These are phyloP conservation scores for Cladosporium halotolerans DNA, from an alignment of 2,329 filamentous ascomycete genomes.

Conservation along the genomic window DNA sequence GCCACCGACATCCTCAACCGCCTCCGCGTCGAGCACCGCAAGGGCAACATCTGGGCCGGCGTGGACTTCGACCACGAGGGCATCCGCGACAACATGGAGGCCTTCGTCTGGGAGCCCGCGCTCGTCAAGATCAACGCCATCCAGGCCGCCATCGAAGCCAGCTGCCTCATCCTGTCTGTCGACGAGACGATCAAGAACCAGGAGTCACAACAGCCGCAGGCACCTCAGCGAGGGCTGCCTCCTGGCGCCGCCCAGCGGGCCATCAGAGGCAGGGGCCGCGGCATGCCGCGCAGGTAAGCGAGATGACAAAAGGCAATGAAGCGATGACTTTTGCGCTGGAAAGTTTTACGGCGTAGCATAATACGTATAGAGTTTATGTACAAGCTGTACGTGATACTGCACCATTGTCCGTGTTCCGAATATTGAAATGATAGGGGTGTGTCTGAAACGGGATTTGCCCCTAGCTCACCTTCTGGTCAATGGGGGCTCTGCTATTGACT, in stretches of 20 bases:
- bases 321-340: background rate
- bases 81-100: constrained; percentile 87
- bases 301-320: background rate
- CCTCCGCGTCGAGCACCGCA: constrained; percentile 90
- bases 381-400: constrained; percentile 3
- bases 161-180: constrained; percentile 89
- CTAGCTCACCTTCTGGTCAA: too few relatives aligned
- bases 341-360: constrained; percentile 2
- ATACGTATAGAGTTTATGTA: constrained; percentile 10
- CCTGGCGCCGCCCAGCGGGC: constrained; percentile 76
- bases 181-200: constrained; percentile 98
- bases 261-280: constrained; percentile 73
- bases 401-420: background rate
- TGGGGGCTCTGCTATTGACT: too few relatives aligned
- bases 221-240: constrained; percentile 60
- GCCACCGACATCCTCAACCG: constrained; percentile 97
- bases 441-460: too few relatives aligned
- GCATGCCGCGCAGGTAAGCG: constrained; percentile 73
- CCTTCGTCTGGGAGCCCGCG: constrained; percentile 95
- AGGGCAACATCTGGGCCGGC: constrained; percentile 87
- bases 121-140: constrained; percentile 96
- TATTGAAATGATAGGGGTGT: too few relatives aligned
- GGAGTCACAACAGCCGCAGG: constrained; percentile 79
- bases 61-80: constrained; percentile 93
- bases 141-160: constrained; percentile 90